Evolutionary conservation across 2,329 filamentous ascomycete species (phyloP).

Genomic region (Ceratocystis variospora): DNA sequence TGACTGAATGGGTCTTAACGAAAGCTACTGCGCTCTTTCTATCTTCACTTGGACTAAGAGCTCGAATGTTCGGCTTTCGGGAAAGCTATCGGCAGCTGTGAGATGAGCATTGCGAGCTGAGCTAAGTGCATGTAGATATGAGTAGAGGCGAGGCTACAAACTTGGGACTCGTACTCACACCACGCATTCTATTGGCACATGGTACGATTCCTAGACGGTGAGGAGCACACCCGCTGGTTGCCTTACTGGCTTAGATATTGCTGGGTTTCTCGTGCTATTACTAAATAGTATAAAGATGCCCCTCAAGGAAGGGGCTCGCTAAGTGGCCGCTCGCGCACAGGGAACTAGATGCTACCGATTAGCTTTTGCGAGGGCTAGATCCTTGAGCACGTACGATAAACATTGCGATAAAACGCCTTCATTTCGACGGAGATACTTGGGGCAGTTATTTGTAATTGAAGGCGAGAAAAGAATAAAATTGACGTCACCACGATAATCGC

Average conservation of each 20-base stretch:
- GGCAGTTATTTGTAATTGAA: neutral
- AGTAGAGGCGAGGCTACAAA: neutral
- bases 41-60: neutral
- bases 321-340: neutral
- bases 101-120: neutral
- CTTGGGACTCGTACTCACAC: neutral
- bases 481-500: neutral
- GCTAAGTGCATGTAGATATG: neutral
- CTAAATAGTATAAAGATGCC: neutral
- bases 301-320: neutral
- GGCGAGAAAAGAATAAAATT: neutral
- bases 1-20: neutral
- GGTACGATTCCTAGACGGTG: neutral
- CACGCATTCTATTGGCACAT: conserved; percentile 2
- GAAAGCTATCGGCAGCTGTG: neutral
- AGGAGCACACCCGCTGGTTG: neutral
- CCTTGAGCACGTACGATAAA: neutral
- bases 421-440: neutral
- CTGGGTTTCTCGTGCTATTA: neutral
- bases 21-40: neutral
- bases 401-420: neutral
- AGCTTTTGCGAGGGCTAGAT: neutral
- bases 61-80: neutral
- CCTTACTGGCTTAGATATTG: neutral
- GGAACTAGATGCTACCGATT: neutral